Evolutionary conservation across 2,329 filamentous ascomycete species (phyloP).

Genomic region (Rutstroemia sydowiana): DNA sequence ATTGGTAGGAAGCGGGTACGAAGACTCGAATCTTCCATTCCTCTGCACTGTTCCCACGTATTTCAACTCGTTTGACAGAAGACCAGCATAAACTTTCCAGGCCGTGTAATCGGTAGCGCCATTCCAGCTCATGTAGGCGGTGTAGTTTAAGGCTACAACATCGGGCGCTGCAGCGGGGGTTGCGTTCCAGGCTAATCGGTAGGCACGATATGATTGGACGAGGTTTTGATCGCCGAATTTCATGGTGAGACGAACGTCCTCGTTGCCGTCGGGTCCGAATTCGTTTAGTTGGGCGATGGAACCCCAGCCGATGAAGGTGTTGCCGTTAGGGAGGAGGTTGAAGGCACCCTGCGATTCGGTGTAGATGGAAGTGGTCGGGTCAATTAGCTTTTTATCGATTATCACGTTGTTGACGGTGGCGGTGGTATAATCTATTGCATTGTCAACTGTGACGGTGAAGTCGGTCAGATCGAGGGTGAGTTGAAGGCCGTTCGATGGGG

Average conservation of each 20-base stretch:
- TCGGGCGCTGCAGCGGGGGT: background rate
- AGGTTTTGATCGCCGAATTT: conserved; percentile 7
- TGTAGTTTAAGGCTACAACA: background rate
- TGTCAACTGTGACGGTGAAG: too few relatives aligned
- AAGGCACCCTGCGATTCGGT: conserved; percentile 5
- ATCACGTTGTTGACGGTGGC: background rate
- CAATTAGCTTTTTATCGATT: background rate
- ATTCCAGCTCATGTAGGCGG: background rate
- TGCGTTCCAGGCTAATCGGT: conserved; percentile 8
- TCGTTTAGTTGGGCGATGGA: conserved; percentile 10
- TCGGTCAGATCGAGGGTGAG: background rate
- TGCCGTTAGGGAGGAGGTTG: conserved; percentile 4
- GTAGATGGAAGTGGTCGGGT: background rate
- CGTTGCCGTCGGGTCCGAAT: conserved; percentile 7
- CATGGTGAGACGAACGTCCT: background rate
- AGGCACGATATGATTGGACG: conserved; percentile 6
- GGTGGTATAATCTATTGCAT: too few relatives aligned
- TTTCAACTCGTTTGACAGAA: background rate
- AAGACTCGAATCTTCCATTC: background rate
- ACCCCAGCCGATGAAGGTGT: conserved; percentile 11
- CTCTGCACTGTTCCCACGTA: background rate
- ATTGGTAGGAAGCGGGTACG: background rate
- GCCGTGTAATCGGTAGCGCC: background rate
- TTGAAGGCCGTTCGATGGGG: background rate
- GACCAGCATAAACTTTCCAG: background rate